Percentiles rank a stretch among this genome's conserved stretches.
Conservation (phyloP, 2,329 filamentous ascomycete species). For the Byssoonygena ceratinophila region DNA sequence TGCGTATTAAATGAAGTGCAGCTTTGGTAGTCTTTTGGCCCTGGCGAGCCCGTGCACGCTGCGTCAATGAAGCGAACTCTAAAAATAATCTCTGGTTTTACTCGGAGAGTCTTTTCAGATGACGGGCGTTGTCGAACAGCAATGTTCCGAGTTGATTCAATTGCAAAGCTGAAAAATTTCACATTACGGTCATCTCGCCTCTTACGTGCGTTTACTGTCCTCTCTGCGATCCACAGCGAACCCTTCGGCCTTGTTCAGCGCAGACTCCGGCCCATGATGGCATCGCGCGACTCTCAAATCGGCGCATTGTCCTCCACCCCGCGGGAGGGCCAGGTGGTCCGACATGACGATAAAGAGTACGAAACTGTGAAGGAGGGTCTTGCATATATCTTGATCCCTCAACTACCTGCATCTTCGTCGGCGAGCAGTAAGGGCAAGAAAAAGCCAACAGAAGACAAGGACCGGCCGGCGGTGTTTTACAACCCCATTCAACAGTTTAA, state of each 20-base stretch:
- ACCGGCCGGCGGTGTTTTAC: slow-evolving; percentile 79
- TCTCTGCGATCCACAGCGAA: not conserved
- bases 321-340: slow-evolving; percentile 23
- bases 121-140: not conserved
- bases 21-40: too few relatives aligned
- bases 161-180: not conserved
- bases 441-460: slow-evolving; percentile 44
- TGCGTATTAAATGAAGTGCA: too few relatives aligned
- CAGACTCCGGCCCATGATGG: slow-evolving; percentile 5
- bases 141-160: not conserved
- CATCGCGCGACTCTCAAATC: slow-evolving; percentile 16
- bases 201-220: not conserved
- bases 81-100: not conserved
- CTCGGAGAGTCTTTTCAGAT: too few relatives aligned
- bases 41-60: too few relatives aligned
- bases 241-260: not conserved
- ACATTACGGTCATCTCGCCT: not conserved
- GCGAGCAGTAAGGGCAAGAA: slow-evolving; percentile 35
- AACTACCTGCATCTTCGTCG: slow-evolving; percentile 31
- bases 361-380: slow-evolving; percentile 55
- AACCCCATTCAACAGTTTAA: slow-evolving; percentile 99
- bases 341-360: slow-evolving; percentile 45
- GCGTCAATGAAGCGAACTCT: not conserved
- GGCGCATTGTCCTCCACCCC: slow-evolving; percentile 16
- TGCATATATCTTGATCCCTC: slow-evolving; percentile 57